Conservation (phyloP, 2,329 filamentous ascomycete genomes). For the Plenodomus biglobosus region DNA sequence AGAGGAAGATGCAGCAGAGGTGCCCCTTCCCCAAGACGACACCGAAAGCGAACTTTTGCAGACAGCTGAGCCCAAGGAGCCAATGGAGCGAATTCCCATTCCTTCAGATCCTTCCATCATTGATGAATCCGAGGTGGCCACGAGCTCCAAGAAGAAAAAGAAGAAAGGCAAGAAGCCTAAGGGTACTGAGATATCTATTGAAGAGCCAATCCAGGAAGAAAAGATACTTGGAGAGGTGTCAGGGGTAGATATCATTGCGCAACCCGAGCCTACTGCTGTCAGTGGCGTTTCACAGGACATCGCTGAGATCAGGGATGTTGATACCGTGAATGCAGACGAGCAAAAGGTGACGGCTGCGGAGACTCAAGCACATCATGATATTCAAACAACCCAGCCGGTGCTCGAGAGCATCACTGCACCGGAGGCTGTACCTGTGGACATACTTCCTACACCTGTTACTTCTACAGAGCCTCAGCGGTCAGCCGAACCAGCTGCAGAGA, state of each 20-base stretch:
- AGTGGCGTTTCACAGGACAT: neutral
- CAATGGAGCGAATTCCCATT: neutral
- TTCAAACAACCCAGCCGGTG: neutral
- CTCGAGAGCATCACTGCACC: neutral
- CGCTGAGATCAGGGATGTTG: neutral
- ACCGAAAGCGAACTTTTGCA: neutral
- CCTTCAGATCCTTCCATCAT: neutral
- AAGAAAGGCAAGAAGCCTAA: constrained; percentile 27
- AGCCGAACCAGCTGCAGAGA: constrained; percentile 4
- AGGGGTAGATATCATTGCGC: neutral
- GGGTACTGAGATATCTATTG: constrained; percentile 9
- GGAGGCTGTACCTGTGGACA: neutral
- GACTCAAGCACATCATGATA: neutral
- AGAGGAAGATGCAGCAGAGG: neutral
- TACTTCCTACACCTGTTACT: neutral
- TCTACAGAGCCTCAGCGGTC: neutral
- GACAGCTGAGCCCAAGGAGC: neutral
- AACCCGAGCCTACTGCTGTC: neutral
- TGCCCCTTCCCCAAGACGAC: neutral
- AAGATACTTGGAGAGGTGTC: neutral
- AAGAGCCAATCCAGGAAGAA: constrained; percentile 3
- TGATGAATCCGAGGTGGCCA: constrained; percentile 1
- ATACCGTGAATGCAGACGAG: neutral
- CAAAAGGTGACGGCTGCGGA: neutral
- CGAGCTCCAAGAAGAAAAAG: constrained; percentile 17